Evolutionary conservation across 1,284 basidiomycete species (phyloP).

Genomic region (Rhodotorula mucilaginosa): DNA sequence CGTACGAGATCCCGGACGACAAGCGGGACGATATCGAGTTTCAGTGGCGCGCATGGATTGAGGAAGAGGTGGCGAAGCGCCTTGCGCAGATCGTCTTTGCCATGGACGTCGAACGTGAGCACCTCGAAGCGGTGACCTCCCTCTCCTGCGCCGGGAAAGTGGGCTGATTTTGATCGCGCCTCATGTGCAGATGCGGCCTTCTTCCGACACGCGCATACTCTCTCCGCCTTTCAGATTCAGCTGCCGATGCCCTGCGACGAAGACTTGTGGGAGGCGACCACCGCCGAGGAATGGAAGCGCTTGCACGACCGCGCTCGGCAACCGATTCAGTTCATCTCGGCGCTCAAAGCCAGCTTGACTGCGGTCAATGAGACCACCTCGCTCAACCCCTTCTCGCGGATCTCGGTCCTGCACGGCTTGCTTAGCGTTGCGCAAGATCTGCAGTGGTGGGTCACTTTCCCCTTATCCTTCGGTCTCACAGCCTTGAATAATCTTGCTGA

Average conservation of each 20-base stretch:
- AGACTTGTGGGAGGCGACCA: slow-evolving; percentile 42
- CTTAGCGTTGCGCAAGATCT: slow-evolving; percentile 43
- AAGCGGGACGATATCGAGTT: slow-evolving; percentile 34
- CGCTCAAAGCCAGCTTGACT: slow-evolving; percentile 42
- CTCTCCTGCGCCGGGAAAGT: neutral
- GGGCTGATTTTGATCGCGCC: neutral
- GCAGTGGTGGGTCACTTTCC: slow-evolving; percentile 34
- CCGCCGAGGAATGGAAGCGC: slow-evolving; percentile 37
- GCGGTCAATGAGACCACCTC: slow-evolving; percentile 33
- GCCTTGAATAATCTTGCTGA: too few species aligned
- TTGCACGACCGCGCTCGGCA: slow-evolving; percentile 31
- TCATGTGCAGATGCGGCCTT: slow-evolving; percentile 37
- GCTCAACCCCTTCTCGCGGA: slow-evolving; percentile 42
- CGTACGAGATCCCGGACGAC: slow-evolving; percentile 18
- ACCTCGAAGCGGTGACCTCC: too few species aligned
- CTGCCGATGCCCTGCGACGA: slow-evolving; percentile 43
- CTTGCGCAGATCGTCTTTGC: slow-evolving; percentile 41
- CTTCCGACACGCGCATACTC: slow-evolving; percentile 43
- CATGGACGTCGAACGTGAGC: slow-evolving; percentile 43
- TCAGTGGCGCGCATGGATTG: slow-evolving; percentile 42
- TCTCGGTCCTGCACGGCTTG: slow-evolving; percentile 41
- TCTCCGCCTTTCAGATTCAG: slow-evolving; percentile 45
- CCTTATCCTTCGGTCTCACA: neutral
- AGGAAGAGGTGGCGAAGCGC: slow-evolving; percentile 42
- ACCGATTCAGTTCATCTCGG: slow-evolving; percentile 42